Evolutionary conservation across 2,329 filamentous ascomycete species (phyloP), one percentile per base, ranked within the genome.

Genomic region (Monosporascus sp.): DNA sequence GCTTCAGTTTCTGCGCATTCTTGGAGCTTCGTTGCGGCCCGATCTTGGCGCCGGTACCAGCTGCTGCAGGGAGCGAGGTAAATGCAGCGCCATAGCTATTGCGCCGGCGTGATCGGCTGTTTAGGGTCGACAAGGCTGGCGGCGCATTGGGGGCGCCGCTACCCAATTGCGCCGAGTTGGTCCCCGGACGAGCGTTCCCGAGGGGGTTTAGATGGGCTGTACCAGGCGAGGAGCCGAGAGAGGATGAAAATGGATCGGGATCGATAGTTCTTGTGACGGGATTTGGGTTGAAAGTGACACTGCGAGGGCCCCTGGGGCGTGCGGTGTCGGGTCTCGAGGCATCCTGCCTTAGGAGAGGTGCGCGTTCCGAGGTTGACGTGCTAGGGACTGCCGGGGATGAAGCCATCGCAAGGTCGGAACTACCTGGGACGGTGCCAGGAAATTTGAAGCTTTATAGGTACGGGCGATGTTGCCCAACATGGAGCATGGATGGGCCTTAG

Each of bases 1-100:
- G 81, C 74, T 99, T 99, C 56, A 99, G 80, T 75, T 99, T 99
- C 75, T 97, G 91, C 2, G 91, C 91, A 59, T 89, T 97, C 72
- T 96, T 95, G 24, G 92, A 96, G 53, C 91, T 97, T 70, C 94
- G 79, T 70, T 99, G 94, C 0, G 94, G 93, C 2, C 94, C 94
- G 54, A 97, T 91, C 73, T 97, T 97, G 50, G 81, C 72, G 2
- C 68, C 56, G 35, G 65, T 65, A 6, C 56, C 58, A 27, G 66
- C 60, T 14, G 71, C 65, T 7, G 72, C 66, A 37, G 72, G 70
- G 5, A 79, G 68, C 8, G 65, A 66, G 35, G 66, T 70, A 27
- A 79, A 72, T 19, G 84, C 76, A 51, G 84, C 77, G 51, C 89
- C 87, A 64, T 91, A 87, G 70, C 90, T 96, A 65, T 96, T 94